These are phyloP conservation scores for Termitomyces sp. DNA, from an alignment of 768 basidiomycete species.

Conservation along the genomic window DNA sequence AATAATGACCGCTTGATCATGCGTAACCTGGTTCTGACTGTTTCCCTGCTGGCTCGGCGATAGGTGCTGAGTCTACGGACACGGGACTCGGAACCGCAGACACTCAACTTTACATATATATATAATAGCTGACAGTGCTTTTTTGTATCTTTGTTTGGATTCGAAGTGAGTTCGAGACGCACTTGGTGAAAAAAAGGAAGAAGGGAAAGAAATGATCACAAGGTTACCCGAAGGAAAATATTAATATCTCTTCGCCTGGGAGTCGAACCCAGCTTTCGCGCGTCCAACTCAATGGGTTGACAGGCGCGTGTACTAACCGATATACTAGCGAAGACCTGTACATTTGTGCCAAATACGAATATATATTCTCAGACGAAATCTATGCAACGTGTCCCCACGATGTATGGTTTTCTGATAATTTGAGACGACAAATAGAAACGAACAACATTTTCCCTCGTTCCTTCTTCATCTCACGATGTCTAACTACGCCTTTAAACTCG, in stretches of 20 bases:
- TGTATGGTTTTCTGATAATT: too few species aligned
- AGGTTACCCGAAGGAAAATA: background rate
- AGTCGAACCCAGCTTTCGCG: constrained; percentile 6
- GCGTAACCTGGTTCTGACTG: background rate
- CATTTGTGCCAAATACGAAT: too few species aligned
- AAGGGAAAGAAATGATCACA: too few species aligned
- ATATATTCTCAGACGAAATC: too few species aligned
- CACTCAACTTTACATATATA: too few species aligned
- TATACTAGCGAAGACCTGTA: constrained; percentile 1
- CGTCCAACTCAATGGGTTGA: background rate
- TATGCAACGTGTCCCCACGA: too few species aligned
- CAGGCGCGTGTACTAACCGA: constrained; percentile 5
- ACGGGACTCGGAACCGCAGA: background rate
- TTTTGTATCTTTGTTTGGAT: background rate
- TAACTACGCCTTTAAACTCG: background rate
- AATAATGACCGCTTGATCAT: background rate
- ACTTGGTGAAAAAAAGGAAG: too few species aligned
- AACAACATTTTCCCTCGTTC: background rate
- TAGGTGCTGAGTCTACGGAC: background rate
- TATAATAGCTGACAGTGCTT: background rate
- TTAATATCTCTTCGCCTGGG: background rate
- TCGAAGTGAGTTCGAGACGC: too few species aligned
- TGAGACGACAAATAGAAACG: background rate
- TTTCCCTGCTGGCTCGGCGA: background rate
- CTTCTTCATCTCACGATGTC: background rate